Evolutionary conservation across 2,329 filamentous ascomycete genomes (phyloP), one percentile per base, ranked within the genome.

Genomic region (Colletotrichum sp.): DNA sequence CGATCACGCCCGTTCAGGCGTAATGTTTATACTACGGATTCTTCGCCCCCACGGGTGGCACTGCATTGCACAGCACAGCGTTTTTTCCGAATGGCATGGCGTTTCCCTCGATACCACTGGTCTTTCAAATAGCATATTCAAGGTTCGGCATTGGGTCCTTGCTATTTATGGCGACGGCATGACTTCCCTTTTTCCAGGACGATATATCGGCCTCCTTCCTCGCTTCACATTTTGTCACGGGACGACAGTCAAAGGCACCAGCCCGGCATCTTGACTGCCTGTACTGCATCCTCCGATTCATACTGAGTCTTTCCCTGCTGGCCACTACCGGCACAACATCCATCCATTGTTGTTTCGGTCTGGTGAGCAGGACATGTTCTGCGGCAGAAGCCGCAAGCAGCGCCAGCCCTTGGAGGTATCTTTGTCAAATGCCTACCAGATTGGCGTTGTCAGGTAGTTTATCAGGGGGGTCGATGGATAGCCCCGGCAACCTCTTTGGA

Each of bases 81-180:
- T 85, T 83, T 76, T 76, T 84, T 81, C 82, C 68, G 34, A 84
- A 82, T 80, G 83, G 82, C 83, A 83, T 82, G 81, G 82, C 84
- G 84, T 87, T 85, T 85, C 81, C 80, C 84, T 86, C 83, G 85
- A 87, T 87, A 87, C 85, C 85, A 87, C 80, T 81, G 84, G 83
- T 77, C 73, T 78, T 77, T 79, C 71, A 65, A 52, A 69, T 74
- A 72, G 72, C 77, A 77, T 77, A 60, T 67, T 72, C 44, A 76
- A 71, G 72, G 72, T 69, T 71, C 57, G 71, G 75, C 75, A 77
- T 70, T 62, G 75, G 74, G 60, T 78, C 57, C 62, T 77, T 77
- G 75, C 69, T 62, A 63, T 75, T 72, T 72, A 69, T 71, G 75
- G 69, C 69, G 67, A 70, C 32, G 57, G 64, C 70, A 73, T 28